Base-by-base conservation (phyloP, 768 basidiomycete genomes). In the Kwoniella dejecticola region DNA sequence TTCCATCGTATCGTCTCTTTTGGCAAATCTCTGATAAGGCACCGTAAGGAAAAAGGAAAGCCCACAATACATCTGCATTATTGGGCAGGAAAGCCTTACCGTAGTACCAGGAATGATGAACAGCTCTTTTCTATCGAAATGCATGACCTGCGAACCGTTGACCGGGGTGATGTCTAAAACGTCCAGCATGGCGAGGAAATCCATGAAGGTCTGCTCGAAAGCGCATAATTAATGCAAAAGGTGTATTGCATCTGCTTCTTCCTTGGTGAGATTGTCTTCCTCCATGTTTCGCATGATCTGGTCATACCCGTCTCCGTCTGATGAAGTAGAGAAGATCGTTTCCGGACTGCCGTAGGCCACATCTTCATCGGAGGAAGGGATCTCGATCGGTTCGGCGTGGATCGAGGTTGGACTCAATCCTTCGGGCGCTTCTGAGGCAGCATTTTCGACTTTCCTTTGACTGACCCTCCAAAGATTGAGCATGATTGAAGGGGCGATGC, bases 191-290 rank as follows among this genome's bases (percentile, higher is more conserved):
- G 53, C 40, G 24, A 42, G 15, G 17, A 54, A 30, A 13, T 44
- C 41, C 40, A 54, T 26, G 11, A 42, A 54, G 10, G 44, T 24
- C 41, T 54, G 40, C 15, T 54, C 53, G 15, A 54, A 30, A 13
- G 53, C 53, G 53, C 53, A 54, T 2, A 54, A 29, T 27, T 54
- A 41, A 30, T 54, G 53, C 21, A 54, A 17, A 23, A 54, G n/a
- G 12, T 17, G 15, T 10, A 54, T 15, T 21, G 53, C 40, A 7
- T 54, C 17, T 27, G 26, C 6, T 23, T 54, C 26, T 19, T 27
- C 19, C 40, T 38, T 38, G 36, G 36, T 38, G 36, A 38, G 36
- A 38, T 38, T 8, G 36, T 38, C 8, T 8, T 38, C 8, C 17
- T 17, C 8, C 36, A 17, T 38, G 17, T 38, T 17, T 38, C 17